phyloP scores from a whole-genome alignment of 169 alveolate genomes.

The Amoebophrya sp. region DNA sequence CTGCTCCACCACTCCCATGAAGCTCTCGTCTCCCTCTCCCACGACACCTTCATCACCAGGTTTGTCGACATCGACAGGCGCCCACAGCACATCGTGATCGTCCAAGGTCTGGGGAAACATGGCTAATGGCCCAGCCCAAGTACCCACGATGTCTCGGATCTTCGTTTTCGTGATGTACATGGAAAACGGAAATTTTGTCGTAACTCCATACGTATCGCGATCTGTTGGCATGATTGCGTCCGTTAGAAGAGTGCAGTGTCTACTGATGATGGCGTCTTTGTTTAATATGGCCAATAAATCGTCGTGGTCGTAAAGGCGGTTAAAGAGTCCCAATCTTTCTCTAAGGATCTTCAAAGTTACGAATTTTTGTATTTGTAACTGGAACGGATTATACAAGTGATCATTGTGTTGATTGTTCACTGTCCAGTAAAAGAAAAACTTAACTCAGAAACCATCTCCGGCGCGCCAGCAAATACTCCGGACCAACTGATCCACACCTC shows the following conservation, averaged over 20 bases:
- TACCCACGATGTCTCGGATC: not conserved
- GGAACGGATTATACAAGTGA: too few species aligned
- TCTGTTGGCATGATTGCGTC: not conserved
- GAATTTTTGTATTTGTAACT: too few species aligned
- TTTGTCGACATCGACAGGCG: not conserved
- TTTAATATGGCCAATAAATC: too few species aligned
- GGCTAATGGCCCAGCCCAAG: not conserved
- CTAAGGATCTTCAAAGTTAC: too few species aligned
- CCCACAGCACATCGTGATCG: not conserved
- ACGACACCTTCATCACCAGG: not conserved
- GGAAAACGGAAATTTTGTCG: not conserved
- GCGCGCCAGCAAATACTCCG: not conserved
- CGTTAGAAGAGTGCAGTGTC: too few species aligned
- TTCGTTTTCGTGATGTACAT: not conserved
- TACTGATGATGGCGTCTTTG: too few species aligned
- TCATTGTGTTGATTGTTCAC: too few species aligned
- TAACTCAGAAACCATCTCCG: not conserved
- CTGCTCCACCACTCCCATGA: not conserved
- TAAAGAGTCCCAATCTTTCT: too few species aligned
- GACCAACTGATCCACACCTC: not conserved
- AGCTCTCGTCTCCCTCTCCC: not conserved
- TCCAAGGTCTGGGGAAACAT: not conserved
- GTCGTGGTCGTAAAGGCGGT: too few species aligned
- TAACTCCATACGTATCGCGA: not conserved
- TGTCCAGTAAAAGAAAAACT: too few species aligned